Conservation (phyloP, 495 filamentous ascomycete species). For the Aspergillus homomorphus region DNA sequence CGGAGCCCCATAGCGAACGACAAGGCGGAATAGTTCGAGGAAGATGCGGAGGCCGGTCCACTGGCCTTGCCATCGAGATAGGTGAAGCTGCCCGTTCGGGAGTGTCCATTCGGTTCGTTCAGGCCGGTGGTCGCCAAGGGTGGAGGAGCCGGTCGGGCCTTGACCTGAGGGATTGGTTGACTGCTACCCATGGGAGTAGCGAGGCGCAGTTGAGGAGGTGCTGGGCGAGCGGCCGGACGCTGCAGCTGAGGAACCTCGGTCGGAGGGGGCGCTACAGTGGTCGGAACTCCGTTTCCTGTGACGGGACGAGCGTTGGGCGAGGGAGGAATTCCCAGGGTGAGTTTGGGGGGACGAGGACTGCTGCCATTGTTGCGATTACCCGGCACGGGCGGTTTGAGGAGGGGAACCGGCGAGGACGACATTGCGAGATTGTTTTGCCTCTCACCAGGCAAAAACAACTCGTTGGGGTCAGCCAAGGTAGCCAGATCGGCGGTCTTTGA, state of each 20-base stretch:
- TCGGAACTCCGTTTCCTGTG: constrained; percentile 34
- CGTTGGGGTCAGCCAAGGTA: constrained; percentile 45
- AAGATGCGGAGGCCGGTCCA: constrained; percentile 77
- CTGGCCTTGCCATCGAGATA: constrained; percentile 70
- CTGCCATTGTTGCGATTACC: constrained; percentile 60
- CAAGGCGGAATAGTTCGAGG: constrained; percentile 71
- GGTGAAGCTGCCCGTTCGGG: constrained; percentile 69
- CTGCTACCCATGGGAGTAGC: constrained; percentile 79
- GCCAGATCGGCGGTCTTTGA: constrained; percentile 38
- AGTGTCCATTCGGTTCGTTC: constrained; percentile 73
- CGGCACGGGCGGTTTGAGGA: constrained; percentile 79
- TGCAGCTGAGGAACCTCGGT: constrained; percentile 25
- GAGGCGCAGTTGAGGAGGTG: constrained; percentile 70
- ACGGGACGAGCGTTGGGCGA: constrained; percentile 75
- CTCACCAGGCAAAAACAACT: constrained; percentile 48
- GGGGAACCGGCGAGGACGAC: constrained; percentile 67
- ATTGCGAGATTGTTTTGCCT: constrained; percentile 59
- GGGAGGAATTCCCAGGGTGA: constrained; percentile 84
- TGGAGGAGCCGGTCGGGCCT: constrained; percentile 51
- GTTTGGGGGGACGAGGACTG: constrained; percentile 64
- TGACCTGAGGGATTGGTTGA: constrained; percentile 59
- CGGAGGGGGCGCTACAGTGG: constrained; percentile 23
- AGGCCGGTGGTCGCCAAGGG: constrained; percentile 53
- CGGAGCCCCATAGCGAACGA: constrained; percentile 66
- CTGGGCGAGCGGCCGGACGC: constrained; percentile 46